phyloP scores from a whole-genome alignment of 2,329 filamentous ascomycete genomes.

The Aspergillus ochraceoroseus region DNA sequence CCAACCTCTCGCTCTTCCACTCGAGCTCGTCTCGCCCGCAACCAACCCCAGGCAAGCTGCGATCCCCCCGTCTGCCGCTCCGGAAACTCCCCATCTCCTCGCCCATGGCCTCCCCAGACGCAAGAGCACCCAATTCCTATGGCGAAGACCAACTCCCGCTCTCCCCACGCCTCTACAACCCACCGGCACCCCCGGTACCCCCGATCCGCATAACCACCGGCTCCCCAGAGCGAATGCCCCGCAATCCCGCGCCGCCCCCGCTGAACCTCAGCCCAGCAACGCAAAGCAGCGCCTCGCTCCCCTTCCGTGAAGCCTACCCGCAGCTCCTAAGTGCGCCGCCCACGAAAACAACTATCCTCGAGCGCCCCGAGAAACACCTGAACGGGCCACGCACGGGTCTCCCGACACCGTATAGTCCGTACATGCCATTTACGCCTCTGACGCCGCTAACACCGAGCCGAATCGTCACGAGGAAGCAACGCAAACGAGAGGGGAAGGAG shows the following conservation, averaged over 20 bases:
- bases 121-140: constrained; percentile 42
- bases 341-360: constrained; percentile 49
- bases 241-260: constrained; percentile 25
- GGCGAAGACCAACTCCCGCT: constrained; percentile 52
- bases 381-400: constrained; percentile 45
- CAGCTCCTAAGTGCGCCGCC: constrained; percentile 41
- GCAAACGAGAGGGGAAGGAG: constrained; percentile 40
- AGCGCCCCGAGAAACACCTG: constrained; percentile 37
- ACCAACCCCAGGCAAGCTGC: constrained; percentile 41
- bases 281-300: constrained; percentile 36
- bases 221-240: constrained; percentile 1
- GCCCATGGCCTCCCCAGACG: constrained; percentile 48
- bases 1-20: constrained; percentile 41
- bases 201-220: constrained; percentile 49
- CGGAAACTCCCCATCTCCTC: constrained; percentile 56
- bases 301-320: constrained; percentile 44
- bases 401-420: constrained; percentile 49
- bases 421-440: constrained; percentile 49
- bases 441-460: constrained; percentile 48
- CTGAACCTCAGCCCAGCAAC: constrained; percentile 30
- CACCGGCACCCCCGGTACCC: constrained; percentile 53
- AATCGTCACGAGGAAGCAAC: constrained; percentile 44
- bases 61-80: constrained; percentile 42
- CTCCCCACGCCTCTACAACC: constrained; percentile 54
- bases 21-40: constrained; percentile 33